phyloP scores from a whole-genome alignment of 176 grass and related monocot genomes.

The Triticum dicoccoides region DNA sequence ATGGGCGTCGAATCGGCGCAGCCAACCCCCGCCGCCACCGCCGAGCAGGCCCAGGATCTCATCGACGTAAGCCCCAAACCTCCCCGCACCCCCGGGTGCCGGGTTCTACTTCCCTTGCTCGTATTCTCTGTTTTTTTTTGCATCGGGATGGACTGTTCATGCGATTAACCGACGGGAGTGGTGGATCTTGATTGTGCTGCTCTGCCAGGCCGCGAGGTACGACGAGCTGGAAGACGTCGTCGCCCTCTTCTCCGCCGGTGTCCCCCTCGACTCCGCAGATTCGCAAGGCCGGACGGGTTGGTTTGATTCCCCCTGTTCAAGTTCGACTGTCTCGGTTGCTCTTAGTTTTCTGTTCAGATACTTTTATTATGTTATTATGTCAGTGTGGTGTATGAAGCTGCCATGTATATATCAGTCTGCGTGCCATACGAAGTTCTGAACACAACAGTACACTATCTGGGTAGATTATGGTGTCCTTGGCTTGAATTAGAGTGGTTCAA shows the following conservation, averaged over 20 bases:
- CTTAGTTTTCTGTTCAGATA: neutral
- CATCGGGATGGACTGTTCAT: neutral
- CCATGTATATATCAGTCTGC: neutral
- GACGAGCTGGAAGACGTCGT: constrained; percentile 88
- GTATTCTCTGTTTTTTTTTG: neutral
- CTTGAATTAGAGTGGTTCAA: constrained; percentile 3
- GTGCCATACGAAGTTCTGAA: neutral
- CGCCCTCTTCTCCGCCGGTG: constrained; percentile 58
- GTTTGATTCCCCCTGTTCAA: neutral
- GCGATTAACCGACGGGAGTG: neutral
- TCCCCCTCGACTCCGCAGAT: constrained; percentile 69
- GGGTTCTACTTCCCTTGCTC: neutral
- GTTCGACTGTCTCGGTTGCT: neutral
- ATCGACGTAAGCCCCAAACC: constrained; percentile 37
- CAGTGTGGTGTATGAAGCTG: neutral
- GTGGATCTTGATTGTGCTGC: neutral
- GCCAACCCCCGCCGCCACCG: neutral
- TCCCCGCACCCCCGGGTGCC: neutral
- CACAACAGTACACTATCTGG: neutral
- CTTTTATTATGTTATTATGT: constrained; percentile 10
- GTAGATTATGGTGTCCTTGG: neutral
- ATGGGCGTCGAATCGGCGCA: constrained; percentile 46
- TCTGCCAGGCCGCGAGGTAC: constrained; percentile 78
- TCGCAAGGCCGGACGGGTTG: constrained; percentile 85
- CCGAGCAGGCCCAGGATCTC: constrained; percentile 51